Evolutionary conservation across 257 asterid species (phyloP), one percentile per base, ranked within the genome.

Genomic region (Parsonsia alboflavescens): DNA sequence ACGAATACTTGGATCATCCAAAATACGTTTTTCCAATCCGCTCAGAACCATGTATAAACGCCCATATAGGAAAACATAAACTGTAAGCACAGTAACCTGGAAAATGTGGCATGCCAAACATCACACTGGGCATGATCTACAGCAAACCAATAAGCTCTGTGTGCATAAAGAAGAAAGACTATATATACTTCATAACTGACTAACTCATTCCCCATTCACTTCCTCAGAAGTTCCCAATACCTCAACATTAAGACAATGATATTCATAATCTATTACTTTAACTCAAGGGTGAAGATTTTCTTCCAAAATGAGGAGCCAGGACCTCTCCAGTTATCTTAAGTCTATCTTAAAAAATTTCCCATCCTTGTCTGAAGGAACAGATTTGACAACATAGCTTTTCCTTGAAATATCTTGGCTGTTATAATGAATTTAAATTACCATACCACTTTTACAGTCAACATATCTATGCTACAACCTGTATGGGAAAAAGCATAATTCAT

Each of bases 1-100:
- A 78, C 87, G 93, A 80, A 95, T 68, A 46, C 78, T 75, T 53
- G 93, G 86, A 78, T 86, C 91, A 33, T 87, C 93, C 71, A 95
- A 84, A 79, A 95, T 88, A 68, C 90, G 85, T 76, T 80, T 89
- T 84, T 95, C 98, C 80, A 95, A 49, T 26, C 99, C 99, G 73
- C 99, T 95, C 84, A 95, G 86, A 68, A 90, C 98, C 97, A 95
- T 76, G 86, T 95, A 95, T 33, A 88, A 4, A 76, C 96, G 88
- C 61, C 99, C 99, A 48, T 95, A 95, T 68, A 95, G 85, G 84
- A 95, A 95, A 24, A 89, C 39, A 59, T 95, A 95, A n/a, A 85
- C 96, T 7, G 88, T 87, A 62, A 95, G 90, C 78, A 92, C 96
- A 8, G 99, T 92, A 52, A 89, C 80, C 99, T 95, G 97, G 76